Percentiles rank a stretch among this genome's conserved stretches.
Conservation (phyloP, 2,329 filamentous ascomycete species). For the Colletotrichum coccodes region DNA sequence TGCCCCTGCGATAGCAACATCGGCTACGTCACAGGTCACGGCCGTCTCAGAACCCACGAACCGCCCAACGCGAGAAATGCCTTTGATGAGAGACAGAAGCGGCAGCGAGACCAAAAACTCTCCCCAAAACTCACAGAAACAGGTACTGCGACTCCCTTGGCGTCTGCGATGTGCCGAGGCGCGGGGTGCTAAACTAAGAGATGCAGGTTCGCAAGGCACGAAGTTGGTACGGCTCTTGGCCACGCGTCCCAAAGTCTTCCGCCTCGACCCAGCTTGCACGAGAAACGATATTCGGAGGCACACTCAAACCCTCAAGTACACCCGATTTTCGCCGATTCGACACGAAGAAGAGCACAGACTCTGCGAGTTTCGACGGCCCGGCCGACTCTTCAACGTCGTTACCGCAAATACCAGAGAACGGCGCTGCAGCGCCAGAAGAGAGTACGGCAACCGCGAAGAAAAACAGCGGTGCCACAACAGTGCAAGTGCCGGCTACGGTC, state of each 20-base stretch:
- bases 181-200: not conserved
- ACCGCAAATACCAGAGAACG: slow-evolving; percentile 42
- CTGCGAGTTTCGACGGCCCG: slow-evolving; percentile 42
- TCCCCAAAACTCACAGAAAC: slow-evolving; percentile 24
- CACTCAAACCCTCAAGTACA: slow-evolving; percentile 54
- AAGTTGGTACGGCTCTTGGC: slow-evolving; percentile 74
- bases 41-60: slow-evolving; percentile 31
- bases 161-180: not conserved
- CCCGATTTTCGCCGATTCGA: slow-evolving; percentile 65
- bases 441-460: not conserved
- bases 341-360: slow-evolving; percentile 48
- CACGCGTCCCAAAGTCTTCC: slow-evolving; percentile 63
- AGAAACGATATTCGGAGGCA: slow-evolving; percentile 70
- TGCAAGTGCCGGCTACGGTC: not conserved
- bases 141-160: slow-evolving; percentile 8
- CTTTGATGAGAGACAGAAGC: slow-evolving; percentile 28
- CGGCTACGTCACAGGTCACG: slow-evolving; percentile 35
- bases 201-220: slow-evolving; percentile 60
- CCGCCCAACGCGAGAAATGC: slow-evolving; percentile 18
- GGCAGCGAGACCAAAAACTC: slow-evolving; percentile 28
- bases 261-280: slow-evolving; percentile 69
- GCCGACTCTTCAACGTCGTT: slow-evolving; percentile 42
- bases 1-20: slow-evolving; percentile 30
- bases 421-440: not conserved
- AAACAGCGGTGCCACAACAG: not conserved